Conservation (phyloP, 179 eudicot species). For the Sideroxylon spinosum region DNA sequence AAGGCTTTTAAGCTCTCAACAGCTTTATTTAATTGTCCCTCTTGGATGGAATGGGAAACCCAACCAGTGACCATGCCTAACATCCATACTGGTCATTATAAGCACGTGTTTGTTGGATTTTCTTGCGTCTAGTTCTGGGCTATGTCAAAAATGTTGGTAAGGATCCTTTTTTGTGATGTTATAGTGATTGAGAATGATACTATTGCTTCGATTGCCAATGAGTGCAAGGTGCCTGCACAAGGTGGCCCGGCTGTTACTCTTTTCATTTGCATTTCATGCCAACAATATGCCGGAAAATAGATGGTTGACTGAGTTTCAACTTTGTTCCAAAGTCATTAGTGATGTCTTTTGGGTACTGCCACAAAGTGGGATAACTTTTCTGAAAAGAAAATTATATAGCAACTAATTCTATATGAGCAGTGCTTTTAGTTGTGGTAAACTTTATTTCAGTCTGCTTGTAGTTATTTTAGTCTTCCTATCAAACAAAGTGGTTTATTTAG, state of each 20-base stretch:
- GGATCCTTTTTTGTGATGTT: background rate
- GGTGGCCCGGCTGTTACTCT: background rate
- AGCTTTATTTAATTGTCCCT: too few species aligned
- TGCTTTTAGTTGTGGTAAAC: background rate
- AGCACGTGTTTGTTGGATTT: background rate
- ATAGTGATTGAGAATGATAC: too few species aligned
- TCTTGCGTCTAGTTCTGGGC: background rate
- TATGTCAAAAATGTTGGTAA: too few species aligned
- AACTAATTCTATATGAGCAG: background rate
- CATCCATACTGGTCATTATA: too few species aligned
- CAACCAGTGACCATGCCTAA: too few species aligned
- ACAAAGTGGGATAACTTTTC: background rate
- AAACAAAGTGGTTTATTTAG: background rate
- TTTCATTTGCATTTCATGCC: background rate
- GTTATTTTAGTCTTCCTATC: background rate
- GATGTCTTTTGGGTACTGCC: background rate
- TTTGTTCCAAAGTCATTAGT: background rate
- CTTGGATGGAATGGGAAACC: too few species aligned
- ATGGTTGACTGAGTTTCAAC: background rate
- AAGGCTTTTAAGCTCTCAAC: background rate
- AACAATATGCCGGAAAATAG: background rate
- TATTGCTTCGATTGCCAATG: too few species aligned
- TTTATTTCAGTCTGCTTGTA: background rate
- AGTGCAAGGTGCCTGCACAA: too few species aligned
- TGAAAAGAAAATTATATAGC: background rate